A percentile compares a stretch with the other conserved stretches of the same genome.
These are phyloP conservation scores for Paramarasmius palmivorus DNA, from an alignment of 1,284 basidiomycete species.

Conservation along the genomic window DNA sequence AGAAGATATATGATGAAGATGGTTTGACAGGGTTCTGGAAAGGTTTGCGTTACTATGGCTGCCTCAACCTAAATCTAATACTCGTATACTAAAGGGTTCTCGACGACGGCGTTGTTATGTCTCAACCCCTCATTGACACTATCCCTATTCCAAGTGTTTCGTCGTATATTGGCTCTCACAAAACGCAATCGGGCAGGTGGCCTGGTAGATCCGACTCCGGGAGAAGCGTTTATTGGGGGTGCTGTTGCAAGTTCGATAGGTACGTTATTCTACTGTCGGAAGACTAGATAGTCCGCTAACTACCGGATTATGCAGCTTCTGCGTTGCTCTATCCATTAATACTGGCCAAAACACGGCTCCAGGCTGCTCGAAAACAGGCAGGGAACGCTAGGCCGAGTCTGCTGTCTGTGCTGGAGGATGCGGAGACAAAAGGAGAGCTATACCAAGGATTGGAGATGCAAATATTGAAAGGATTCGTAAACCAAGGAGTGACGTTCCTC, in stretches of 20 bases:
- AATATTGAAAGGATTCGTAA: constrained; percentile 54
- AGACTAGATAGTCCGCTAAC: background rate
- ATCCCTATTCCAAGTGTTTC: constrained; percentile 52
- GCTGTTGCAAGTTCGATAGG: constrained; percentile 51
- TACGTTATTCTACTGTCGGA: constrained; percentile 16
- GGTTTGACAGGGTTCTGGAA: constrained; percentile 56
- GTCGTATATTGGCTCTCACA: constrained; percentile 33
- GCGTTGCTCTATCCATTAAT: constrained; percentile 55
- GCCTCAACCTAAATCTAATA: constrained; percentile 2
- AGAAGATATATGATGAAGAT: constrained; percentile 44
- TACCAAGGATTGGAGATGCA: constrained; percentile 57
- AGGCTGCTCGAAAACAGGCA: constrained; percentile 28
- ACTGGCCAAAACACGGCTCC: constrained; percentile 56
- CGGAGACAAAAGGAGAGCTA: constrained; percentile 35
- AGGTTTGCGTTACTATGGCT: constrained; percentile 32
- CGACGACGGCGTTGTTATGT: constrained; percentile 47
- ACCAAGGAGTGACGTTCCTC: constrained; percentile 56
- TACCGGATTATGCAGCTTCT: constrained; percentile 29
- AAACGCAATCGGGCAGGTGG: constrained; percentile 8
- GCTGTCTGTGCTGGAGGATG: constrained; percentile 29
- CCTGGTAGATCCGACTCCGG: constrained; percentile 31
- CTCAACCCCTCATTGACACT: constrained; percentile 58
- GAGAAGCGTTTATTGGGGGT: constrained; percentile 51
- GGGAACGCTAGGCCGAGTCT: constrained; percentile 19
- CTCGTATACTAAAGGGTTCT: constrained; percentile 39